phyloP scores from a whole-genome alignment of 2,329 filamentous ascomycete genomes.

The Endoconidiophora polonica region DNA sequence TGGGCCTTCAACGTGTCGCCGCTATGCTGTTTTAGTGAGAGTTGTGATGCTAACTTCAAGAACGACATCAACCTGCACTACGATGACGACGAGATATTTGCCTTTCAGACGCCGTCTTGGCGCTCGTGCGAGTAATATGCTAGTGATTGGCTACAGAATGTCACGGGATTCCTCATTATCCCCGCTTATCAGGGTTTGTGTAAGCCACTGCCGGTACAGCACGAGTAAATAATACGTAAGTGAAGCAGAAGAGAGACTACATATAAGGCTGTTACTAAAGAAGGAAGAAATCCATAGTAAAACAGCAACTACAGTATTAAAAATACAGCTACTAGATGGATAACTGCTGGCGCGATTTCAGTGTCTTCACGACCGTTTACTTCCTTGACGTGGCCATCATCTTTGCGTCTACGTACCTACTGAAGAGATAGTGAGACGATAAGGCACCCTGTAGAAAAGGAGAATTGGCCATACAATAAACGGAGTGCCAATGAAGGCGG shows the following conservation, averaged over 20 bases:
- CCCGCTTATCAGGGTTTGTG: not conserved
- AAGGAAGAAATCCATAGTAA: not conserved
- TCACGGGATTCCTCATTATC: not conserved
- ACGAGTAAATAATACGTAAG: not conserved
- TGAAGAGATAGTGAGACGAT: not conserved
- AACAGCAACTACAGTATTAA: not conserved
- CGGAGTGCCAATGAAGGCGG: too few species aligned
- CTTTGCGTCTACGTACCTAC: not conserved
- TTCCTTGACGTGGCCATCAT: not conserved
- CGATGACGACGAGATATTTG: not conserved
- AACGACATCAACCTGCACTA: not conserved
- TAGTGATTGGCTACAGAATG: not conserved
- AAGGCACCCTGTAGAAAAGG: too few species aligned
- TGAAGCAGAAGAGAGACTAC: not conserved
- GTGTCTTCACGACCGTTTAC: not conserved
- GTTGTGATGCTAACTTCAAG: not conserved
- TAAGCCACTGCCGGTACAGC: not conserved
- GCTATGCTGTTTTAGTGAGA: not conserved
- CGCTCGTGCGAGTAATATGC: not conserved
- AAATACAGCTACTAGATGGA: not conserved
- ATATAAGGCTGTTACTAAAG: not conserved
- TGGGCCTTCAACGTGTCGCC: constrained; percentile 5
- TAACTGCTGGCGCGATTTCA: not conserved
- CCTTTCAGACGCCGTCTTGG: not conserved
- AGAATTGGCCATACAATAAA: too few species aligned